Evolutionary conservation across 768 basidiomycete genomes (phyloP).

Genomic region (Naganishia antarctica): DNA sequence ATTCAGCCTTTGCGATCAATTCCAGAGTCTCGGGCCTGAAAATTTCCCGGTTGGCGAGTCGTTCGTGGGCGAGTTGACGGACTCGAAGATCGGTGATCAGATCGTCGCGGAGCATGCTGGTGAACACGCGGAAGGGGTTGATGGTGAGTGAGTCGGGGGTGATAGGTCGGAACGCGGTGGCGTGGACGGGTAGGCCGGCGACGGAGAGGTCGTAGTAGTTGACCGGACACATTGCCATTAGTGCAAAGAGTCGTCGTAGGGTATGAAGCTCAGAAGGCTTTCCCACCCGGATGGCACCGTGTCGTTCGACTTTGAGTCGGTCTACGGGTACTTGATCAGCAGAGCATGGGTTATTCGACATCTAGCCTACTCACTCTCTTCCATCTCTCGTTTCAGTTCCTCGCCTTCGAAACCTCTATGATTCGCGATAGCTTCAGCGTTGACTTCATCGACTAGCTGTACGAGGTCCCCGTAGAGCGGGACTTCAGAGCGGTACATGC

Average conservation of each 20-base stretch:
- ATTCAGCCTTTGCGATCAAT: conserved; percentile 34
- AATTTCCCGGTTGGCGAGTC: conserved; percentile 35
- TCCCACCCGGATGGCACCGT: conserved; percentile 45
- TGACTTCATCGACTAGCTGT: conserved; percentile 40
- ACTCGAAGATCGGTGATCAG: conserved; percentile 34
- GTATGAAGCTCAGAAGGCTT: conserved; percentile 35
- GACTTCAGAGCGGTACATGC: conserved; percentile 42
- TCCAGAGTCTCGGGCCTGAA: conserved; percentile 32
- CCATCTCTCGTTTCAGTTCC: conserved; percentile 27
- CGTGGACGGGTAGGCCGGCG: conserved; percentile 42
- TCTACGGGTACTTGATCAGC: conserved; percentile 14
- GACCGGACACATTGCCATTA: conserved; percentile 42
- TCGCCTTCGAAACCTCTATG: conserved; percentile 6
- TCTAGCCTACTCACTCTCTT: conserved; percentile 34
- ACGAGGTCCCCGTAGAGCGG: conserved; percentile 44
- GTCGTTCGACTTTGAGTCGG: conserved; percentile 40
- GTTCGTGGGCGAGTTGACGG: conserved; percentile 30
- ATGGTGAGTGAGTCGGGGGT: conserved; percentile 30
- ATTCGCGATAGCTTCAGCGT: conserved; percentile 22
- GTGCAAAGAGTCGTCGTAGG: conserved; percentile 36
- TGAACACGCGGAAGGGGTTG: conserved; percentile 46
- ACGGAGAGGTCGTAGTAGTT: conserved; percentile 45
- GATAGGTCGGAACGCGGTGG: conserved; percentile 42
- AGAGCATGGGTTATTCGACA: too few species aligned
- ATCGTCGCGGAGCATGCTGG: conserved; percentile 38